Base-by-base conservation (phyloP, 2,329 filamentous ascomycete species). In the Rhynchosporium graminicola region DNA sequence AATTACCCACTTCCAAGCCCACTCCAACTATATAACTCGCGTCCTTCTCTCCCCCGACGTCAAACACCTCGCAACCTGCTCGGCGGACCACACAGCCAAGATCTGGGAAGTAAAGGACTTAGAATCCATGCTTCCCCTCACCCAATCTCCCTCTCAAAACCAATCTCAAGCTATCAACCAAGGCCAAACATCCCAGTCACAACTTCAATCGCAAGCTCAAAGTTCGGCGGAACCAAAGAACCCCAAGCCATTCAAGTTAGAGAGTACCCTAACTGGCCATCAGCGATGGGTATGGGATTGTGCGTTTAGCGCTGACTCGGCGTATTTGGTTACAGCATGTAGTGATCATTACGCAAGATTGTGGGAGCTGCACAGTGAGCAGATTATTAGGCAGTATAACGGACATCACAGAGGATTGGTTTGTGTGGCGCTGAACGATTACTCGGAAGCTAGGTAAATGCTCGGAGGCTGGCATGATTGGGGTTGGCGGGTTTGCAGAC, bases 51-150 rank as follows among this genome's bases (percentile, higher is more conserved):
- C 87, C 0, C 88, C 88, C 0, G 88, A 91, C 68, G 88, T 91
- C 62, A 88, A 88, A 63, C 87, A 91, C 69, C 81, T 91, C 9
- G 88, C 88, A 9, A 91, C 88, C 40, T 91, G 88, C 76, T 87
- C 84, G 36, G 88, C 88, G 42, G 88, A 91, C 72, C 88, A 91
- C 74, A 91, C 94, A 0, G 92, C 93, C 65, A 94, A 96, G 76
- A 97, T 99, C 70, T 99, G 95, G 95, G 91, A 92, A 71, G 89
- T 97, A 51, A 80, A 79, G 67, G 90, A 96, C 72, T 82, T 87
- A n/a, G 83, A 86, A 31, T 77, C 79, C 48, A 80, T 79, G 68
- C 62, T 70, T 31, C 71, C 70, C 1, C 59, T 63, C n/a, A 68
- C 68, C 38, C 20, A 20, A 20, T 20, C 20, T 20, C 20, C 20